Percentiles rank a stretch among this genome's conserved stretches.
Evolutionary conservation across 352 stramenopile species (phyloP).

Genomic region (Elongisporangium undulatum): DNA sequence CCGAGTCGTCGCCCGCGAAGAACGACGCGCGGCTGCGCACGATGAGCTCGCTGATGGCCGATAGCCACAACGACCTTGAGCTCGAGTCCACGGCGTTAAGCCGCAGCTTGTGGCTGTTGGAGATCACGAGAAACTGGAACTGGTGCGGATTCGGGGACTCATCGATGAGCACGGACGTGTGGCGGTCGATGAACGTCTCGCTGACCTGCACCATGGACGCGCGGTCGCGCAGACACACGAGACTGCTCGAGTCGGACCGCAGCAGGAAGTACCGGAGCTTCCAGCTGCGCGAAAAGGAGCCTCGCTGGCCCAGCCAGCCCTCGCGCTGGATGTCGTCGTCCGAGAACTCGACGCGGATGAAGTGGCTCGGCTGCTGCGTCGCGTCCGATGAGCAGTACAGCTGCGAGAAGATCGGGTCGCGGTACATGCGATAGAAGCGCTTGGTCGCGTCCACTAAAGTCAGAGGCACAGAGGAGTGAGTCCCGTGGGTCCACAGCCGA

Average conservation of each 20-base stretch:
- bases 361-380: constrained; percentile 37
- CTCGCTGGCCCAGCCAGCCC: constrained; percentile 68
- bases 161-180: constrained; percentile 67
- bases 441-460: constrained; percentile 2
- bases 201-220: constrained; percentile 65
- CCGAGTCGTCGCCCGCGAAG: constrained; percentile 66
- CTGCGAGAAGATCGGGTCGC: constrained; percentile 58
- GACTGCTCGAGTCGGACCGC: constrained; percentile 54
- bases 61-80: constrained; percentile 61
- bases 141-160: constrained; percentile 59
- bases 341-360: constrained; percentile 54
- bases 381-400: constrained; percentile 39
- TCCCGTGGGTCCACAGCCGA: too few relatives aligned
- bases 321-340: constrained; percentile 70
- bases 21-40: constrained; percentile 74
- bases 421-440: constrained; percentile 69
- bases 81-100: constrained; percentile 67
- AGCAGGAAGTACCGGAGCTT: constrained; percentile 84
- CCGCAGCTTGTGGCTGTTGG: constrained; percentile 55
- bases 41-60: constrained; percentile 77
- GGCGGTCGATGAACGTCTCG: constrained; percentile 67
- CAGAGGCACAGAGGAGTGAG: not conserved
- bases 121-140: constrained; percentile 81
- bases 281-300: constrained; percentile 72
- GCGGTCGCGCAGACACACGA: constrained; percentile 73